A percentile compares a stretch with the other conserved stretches of the same genome.
These are phyloP conservation scores for Wickerhamiella sorbophila DNA, from an alignment of 805 yeast genomes.

Conservation along the genomic window DNA sequence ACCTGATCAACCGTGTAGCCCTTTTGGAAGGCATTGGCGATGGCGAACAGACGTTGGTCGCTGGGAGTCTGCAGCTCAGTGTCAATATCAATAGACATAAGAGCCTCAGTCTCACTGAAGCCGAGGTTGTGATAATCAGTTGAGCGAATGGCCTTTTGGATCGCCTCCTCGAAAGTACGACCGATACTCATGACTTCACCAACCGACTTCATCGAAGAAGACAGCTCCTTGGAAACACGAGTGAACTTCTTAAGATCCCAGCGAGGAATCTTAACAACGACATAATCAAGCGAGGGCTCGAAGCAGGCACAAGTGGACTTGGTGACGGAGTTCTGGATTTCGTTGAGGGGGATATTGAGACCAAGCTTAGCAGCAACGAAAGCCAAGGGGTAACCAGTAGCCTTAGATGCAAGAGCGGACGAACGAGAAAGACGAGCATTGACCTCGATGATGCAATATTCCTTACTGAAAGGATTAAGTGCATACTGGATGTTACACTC, in stretches of 20 bases:
- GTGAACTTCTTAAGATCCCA: slow-evolving; percentile 97
- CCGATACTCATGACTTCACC: slow-evolving; percentile 99
- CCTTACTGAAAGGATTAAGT: slow-evolving; percentile 81
- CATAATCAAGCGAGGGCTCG: slow-evolving; percentile 94
- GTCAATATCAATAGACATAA: slow-evolving; percentile 86
- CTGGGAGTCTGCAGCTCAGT: slow-evolving; percentile 88
- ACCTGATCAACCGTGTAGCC: slow-evolving; percentile 88
- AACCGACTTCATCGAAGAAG: slow-evolving; percentile 94
- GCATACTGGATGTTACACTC: slow-evolving; percentile 98
- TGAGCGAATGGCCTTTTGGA: slow-evolving; percentile 93
- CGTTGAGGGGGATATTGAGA: slow-evolving; percentile 79
- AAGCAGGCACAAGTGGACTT: slow-evolving; percentile 90
- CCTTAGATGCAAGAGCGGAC: slow-evolving; percentile 97
- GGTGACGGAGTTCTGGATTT: slow-evolving; percentile 86
- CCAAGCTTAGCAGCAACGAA: slow-evolving; percentile 97
- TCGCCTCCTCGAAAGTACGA: slow-evolving; percentile 93
- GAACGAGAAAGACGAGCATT: slow-evolving; percentile 96
- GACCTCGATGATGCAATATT: slow-evolving; percentile 94
- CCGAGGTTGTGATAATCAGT: slow-evolving; percentile 95
- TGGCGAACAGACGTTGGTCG: slow-evolving; percentile 92
- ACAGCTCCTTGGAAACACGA: slow-evolving; percentile 72
- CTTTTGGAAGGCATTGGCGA: slow-evolving; percentile 82
- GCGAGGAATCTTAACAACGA: slow-evolving; percentile 95
- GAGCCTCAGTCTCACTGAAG: slow-evolving; percentile 50
- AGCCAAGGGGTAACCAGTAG: slow-evolving; percentile 96